Evolutionary conservation across 2,329 filamentous ascomycete species (phyloP).

Genomic region (Penicillium concentricum): DNA sequence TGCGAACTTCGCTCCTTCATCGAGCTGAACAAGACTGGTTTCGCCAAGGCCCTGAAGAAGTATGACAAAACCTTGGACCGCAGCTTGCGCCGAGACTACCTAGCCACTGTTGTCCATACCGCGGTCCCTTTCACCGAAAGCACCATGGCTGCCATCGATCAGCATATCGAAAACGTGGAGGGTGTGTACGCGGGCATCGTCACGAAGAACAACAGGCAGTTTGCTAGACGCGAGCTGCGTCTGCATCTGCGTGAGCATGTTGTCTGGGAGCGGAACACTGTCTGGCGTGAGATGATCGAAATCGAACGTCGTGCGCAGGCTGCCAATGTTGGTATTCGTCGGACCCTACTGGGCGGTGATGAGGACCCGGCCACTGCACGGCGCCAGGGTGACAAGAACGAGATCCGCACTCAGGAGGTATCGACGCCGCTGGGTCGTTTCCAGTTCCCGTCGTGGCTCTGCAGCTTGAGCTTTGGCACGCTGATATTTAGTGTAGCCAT

Average conservation of each 20-base stretch:
- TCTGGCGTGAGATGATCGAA: constrained; percentile 98
- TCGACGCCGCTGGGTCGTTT: constrained; percentile 77
- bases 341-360: constrained; percentile 75
- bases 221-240: constrained; percentile 80
- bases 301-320: constrained; percentile 95
- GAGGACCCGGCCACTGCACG: constrained; percentile 66
- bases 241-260: constrained; percentile 94
- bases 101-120: constrained; percentile 69
- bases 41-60: constrained; percentile 95
- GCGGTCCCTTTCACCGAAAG: constrained; percentile 78
- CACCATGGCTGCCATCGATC: constrained; percentile 69
- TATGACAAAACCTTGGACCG: constrained; percentile 95
- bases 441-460: constrained; percentile 74
- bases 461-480: constrained; percentile 77
- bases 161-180: constrained; percentile 73
- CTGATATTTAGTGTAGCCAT: constrained; percentile 68
- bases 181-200: constrained; percentile 76
- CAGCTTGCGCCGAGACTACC: constrained; percentile 73
- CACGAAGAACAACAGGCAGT: constrained; percentile 72
- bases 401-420: constrained; percentile 65
- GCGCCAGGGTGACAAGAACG: constrained; percentile 80
- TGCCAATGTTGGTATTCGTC: constrained; percentile 76
- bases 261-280: constrained; percentile 97
- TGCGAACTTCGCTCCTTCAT: constrained; percentile 96
- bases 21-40: constrained; percentile 94